Conservation (phyloP, 1,139 yeast species). For the Candida sp. region DNA sequence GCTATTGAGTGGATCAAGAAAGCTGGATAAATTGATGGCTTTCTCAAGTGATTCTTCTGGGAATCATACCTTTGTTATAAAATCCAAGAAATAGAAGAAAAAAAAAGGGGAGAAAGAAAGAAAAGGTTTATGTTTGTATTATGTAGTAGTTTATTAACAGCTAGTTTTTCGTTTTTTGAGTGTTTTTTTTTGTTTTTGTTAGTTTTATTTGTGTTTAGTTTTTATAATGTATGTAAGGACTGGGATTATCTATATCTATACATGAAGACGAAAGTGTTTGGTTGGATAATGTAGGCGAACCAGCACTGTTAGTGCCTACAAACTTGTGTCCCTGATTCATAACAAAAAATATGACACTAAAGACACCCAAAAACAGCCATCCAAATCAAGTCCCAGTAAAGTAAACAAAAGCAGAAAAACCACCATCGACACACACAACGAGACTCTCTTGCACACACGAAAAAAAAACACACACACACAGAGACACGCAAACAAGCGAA, state of each 20-base stretch:
- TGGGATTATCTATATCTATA: too few relatives aligned
- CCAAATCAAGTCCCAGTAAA: neutral
- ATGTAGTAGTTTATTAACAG: neutral
- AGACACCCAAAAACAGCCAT: neutral
- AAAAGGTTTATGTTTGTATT: constrained; percentile 1
- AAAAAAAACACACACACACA: neutral
- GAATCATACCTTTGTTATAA: constrained; percentile 43
- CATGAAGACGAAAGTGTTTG: neutral
- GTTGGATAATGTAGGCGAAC: neutral
- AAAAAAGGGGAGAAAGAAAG: neutral
- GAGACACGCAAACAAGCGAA: neutral
- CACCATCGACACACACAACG: neutral
- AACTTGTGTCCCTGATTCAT: neutral
- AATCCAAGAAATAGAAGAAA: constrained; percentile 33
- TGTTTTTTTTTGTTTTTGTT: neutral
- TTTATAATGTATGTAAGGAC: neutral
- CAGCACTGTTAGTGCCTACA: neutral
- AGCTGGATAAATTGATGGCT: constrained; percentile 40
- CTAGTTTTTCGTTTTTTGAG: neutral
- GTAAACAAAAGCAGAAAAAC: neutral
- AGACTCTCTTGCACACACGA: neutral
- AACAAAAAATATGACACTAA: neutral
- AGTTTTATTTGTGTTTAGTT: neutral
- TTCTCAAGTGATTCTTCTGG: constrained; percentile 49
- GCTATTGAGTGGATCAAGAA: constrained; percentile 25